A percentile compares a stretch with the other conserved stretches of the same genome.
phyloP scores from a whole-genome alignment of 73 alveolate genomes.

The Paramecium pentaurelia region DNA sequence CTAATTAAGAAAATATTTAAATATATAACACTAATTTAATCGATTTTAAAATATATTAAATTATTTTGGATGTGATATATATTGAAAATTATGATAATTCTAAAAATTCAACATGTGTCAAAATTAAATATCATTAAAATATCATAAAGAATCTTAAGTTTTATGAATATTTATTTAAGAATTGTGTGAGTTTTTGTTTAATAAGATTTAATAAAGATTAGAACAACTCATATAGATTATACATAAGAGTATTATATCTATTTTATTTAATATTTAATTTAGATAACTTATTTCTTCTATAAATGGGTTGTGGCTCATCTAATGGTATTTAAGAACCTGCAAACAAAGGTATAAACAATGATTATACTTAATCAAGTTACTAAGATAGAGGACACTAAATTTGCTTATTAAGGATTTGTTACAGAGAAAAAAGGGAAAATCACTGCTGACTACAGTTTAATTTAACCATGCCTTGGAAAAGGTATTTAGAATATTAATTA shows the following conservation, averaged over 20 bases:
- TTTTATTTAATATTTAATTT: neutral
- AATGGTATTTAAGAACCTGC: neutral
- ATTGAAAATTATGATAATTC: too few species aligned
- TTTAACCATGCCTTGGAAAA: constrained; percentile 32
- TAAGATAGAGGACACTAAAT: constrained; percentile 2
- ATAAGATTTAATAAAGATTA: neutral
- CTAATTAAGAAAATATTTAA: neutral
- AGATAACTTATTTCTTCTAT: neutral
- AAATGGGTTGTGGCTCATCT: constrained; percentile 19
- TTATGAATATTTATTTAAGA: too few species aligned
- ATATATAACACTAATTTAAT: too few species aligned
- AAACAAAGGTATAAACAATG: neutral
- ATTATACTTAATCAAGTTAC: neutral
- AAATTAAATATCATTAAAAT: too few species aligned
- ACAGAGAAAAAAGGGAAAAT: constrained; percentile 1
- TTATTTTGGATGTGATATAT: too few species aligned
- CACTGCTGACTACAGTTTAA: neutral
- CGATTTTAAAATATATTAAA: too few species aligned
- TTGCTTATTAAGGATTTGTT: constrained; percentile 4
- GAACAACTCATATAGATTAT: neutral
- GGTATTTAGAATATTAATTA: neutral
- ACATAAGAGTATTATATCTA: neutral
- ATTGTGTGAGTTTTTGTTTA: neutral
- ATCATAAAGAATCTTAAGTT: neutral
- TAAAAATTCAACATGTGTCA: too few species aligned